Evolutionary conservation across 2,329 filamentous ascomycete species (phyloP).

Genomic region (Scytalidium lignicola): DNA sequence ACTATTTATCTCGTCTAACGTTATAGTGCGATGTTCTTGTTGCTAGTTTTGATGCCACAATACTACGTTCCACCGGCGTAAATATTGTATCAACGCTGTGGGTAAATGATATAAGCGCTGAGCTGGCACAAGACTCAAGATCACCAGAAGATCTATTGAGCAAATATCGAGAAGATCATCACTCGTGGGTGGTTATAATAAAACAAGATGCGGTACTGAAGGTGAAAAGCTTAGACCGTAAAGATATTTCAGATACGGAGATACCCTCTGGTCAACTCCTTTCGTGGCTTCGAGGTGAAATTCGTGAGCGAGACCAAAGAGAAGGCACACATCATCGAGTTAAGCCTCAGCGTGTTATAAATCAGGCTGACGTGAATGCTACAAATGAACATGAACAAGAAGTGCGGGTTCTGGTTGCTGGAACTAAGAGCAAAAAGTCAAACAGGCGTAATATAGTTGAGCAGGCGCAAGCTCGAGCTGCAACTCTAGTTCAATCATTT

Average conservation of each 20-base stretch:
- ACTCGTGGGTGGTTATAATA: conserved; percentile 85
- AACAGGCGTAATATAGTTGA: conserved; percentile 85
- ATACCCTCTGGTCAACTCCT: conserved; percentile 68
- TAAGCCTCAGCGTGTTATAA: conserved; percentile 26
- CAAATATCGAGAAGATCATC: conserved; percentile 69
- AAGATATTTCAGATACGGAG: conserved; percentile 71
- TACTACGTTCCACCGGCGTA: conserved; percentile 71
- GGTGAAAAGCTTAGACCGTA: conserved; percentile 71
- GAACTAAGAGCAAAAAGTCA: conserved; percentile 84
- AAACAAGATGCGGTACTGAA: conserved; percentile 75
- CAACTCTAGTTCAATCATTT: conserved; percentile 64
- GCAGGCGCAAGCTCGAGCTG: conserved; percentile 57
- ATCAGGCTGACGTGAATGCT: conserved; percentile 16
- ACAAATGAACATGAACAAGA: conserved; percentile 54
- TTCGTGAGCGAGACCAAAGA: conserved; percentile 70
- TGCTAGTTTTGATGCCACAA: conserved; percentile 74
- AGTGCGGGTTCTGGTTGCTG: conserved; percentile 77
- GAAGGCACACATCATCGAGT: conserved; percentile 43
- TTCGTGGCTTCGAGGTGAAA: conserved; percentile 74
- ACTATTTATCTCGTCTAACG: conserved; percentile 6
- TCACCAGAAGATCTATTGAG: conserved; percentile 75
- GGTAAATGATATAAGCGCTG: conserved; percentile 78
- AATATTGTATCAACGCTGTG: conserved; percentile 76
- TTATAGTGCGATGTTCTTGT: conserved; percentile 79
- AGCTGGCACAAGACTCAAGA: conserved; percentile 74